Conservation (phyloP, 1,139 yeast genomes). For the Protomyces inundatus region DNA sequence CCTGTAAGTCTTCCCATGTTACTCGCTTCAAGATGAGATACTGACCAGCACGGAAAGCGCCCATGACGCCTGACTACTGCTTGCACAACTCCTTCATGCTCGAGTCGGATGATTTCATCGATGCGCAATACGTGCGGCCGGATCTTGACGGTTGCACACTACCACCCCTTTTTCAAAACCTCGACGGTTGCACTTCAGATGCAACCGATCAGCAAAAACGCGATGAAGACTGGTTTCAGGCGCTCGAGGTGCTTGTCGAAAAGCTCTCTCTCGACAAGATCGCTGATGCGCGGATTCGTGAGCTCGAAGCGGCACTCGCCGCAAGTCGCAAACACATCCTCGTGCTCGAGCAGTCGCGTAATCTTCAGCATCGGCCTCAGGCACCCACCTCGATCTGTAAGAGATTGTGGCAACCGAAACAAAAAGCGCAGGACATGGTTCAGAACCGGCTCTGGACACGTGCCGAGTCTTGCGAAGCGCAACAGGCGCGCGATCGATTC, state of each 20-base stretch:
- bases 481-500: background rate
- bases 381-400: background rate
- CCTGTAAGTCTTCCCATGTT: no score
- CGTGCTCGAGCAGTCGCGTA: background rate
- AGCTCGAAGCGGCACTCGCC: background rate
- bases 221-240: background rate
- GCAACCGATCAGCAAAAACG: background rate
- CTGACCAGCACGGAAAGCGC: no score
- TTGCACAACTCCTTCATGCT: no score
- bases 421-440: no score
- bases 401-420: background rate
- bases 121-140: no score
- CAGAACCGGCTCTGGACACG: background rate
- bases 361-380: background rate
- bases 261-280: background rate
- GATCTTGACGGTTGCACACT: no score
- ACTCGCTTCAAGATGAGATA: no score
- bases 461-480: background rate
- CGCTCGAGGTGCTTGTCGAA: background rate
- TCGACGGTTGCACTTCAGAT: background rate
- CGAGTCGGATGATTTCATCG: no score
- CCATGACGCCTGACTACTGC: no score
- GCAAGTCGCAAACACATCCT: background rate
- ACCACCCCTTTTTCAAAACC: no score
- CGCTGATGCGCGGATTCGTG: background rate